These are phyloP conservation scores for Linnemannia elongata DNA, from an alignment of 192 early-diverging fungal genomes.

Conservation along the genomic window DNA sequence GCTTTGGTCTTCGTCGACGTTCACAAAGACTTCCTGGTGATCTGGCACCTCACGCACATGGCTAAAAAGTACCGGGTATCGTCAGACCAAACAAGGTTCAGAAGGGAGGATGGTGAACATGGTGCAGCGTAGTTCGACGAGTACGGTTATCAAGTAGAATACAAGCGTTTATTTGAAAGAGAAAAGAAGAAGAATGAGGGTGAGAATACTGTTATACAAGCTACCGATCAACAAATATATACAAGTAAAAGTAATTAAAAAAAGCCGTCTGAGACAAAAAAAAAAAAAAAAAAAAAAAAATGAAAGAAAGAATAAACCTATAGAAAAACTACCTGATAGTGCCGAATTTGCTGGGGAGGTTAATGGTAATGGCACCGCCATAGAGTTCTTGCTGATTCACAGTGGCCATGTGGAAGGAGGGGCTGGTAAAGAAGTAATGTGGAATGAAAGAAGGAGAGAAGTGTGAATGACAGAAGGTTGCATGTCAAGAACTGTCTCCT, in stretches of 20 bases:
- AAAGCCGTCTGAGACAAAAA: neutral
- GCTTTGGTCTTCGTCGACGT: constrained; percentile 78
- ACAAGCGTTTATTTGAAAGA: too few species aligned
- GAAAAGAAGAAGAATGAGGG: neutral
- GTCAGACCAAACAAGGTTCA: too few species aligned
- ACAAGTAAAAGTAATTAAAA: neutral
- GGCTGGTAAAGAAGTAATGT: neutral
- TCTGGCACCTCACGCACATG: constrained; percentile 86
- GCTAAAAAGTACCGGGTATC: constrained; percentile 55
- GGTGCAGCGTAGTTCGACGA: too few species aligned
- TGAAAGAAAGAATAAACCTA: constrained; percentile 21
- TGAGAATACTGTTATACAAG: neutral
- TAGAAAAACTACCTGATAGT: constrained; percentile 66
- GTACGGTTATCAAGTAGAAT: neutral
- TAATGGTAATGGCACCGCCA: constrained; percentile 78
- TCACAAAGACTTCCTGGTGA: constrained; percentile 93
- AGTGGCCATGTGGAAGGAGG: constrained; percentile 22
- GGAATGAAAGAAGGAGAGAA: neutral
- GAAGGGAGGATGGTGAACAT: neutral
- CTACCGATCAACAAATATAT: neutral
- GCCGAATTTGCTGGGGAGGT: constrained; percentile 67
- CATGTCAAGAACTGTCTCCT: neutral
- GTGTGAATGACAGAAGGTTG: neutral
- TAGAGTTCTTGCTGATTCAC: constrained; percentile 63
- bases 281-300: constrained; percentile 6